Percentiles rank a stretch among this genome's conserved stretches.
phyloP scores from a whole-genome alignment of 177 flowering plant species.

The Vitis hybrid region DNA sequence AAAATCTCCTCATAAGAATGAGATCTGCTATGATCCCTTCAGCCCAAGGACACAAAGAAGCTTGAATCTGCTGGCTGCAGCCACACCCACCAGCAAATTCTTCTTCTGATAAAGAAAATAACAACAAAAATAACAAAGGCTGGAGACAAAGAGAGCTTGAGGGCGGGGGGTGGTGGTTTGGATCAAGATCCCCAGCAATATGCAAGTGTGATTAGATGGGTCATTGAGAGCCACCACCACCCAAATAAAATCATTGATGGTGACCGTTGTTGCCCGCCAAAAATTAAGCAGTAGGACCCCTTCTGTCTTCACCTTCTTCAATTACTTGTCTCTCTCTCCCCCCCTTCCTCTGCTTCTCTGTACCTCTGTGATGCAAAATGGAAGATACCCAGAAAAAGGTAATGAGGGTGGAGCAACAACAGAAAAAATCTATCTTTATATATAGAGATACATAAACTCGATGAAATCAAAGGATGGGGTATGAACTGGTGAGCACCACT shows the following conservation, averaged over 20 bases:
- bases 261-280: conserved; percentile 62
- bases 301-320: conserved; percentile 21
- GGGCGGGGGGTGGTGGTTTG: conserved; percentile 5
- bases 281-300: conserved; percentile 45
- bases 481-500: conserved; percentile 6
- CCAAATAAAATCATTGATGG: conserved; percentile 43
- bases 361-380: conserved; percentile 8
- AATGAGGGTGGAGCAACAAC: conserved; percentile 16
- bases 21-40: conserved; percentile 39
- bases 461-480: neutral
- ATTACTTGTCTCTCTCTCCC: conserved; percentile 4
- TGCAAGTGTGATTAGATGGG: conserved; percentile 41
- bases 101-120: neutral
- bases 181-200: conserved; percentile 26
- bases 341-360: conserved; percentile 1
- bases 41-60: conserved; percentile 14
- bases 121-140: neutral
- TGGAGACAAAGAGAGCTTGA: conserved; percentile 6
- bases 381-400: conserved; percentile 13
- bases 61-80: neutral
- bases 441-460: too few relatives aligned
- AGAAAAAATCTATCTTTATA: neutral
- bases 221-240: conserved; percentile 37
- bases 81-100: conserved; percentile 7
- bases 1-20: conserved; percentile 63